These are phyloP conservation scores for Boeremia lycopersici DNA, from an alignment of 2,329 filamentous ascomycete genomes.

Conservation along the genomic window DNA sequence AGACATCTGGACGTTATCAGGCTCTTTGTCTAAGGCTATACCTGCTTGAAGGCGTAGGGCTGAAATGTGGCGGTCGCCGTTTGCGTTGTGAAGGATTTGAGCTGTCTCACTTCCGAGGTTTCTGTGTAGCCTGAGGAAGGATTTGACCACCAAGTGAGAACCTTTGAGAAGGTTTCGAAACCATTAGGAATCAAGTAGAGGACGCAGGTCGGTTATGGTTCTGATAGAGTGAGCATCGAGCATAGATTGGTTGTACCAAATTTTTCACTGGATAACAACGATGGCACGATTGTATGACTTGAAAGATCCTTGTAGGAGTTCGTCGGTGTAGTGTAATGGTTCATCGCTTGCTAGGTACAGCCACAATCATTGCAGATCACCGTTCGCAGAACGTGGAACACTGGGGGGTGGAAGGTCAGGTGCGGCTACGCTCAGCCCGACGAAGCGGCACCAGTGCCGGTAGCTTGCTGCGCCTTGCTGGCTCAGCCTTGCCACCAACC, in stretches of 20 bases:
- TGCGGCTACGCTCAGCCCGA: background rate
- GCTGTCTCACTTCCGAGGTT: background rate
- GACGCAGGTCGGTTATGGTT: background rate
- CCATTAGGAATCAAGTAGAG: background rate
- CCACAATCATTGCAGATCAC: background rate
- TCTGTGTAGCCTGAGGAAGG: background rate
- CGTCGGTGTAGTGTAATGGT: background rate
- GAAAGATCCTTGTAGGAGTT: background rate
- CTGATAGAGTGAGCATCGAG: background rate
- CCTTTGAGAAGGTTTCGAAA: background rate
- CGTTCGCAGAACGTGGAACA: background rate
- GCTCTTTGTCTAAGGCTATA: background rate
- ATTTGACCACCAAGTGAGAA: background rate
- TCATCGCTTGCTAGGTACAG: background rate
- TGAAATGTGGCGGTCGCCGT: background rate
- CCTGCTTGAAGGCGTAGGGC: background rate
- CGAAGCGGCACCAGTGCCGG: background rate
- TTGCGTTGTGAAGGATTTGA: background rate
- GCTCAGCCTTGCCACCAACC: background rate
- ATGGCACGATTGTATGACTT: background rate
- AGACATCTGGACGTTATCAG: background rate
- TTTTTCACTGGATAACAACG: background rate
- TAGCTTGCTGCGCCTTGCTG: background rate
- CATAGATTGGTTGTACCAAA: background rate
- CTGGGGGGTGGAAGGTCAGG: background rate